Evolutionary conservation across 805 yeast species (phyloP), one percentile per base, ranked within the genome.

Genomic region (Starmerella vitae): DNA sequence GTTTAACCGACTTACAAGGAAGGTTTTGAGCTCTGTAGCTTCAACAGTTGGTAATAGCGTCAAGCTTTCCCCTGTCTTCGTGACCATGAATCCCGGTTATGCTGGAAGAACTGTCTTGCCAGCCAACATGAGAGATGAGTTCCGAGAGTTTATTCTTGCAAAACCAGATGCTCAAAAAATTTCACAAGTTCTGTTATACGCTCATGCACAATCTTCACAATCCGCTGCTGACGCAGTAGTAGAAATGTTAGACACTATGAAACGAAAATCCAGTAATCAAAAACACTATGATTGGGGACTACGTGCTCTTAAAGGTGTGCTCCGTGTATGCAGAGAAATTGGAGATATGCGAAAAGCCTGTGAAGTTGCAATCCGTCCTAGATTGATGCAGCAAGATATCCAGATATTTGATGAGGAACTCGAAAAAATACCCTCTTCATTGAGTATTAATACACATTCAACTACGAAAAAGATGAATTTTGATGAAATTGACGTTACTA

Each of bases 71-170:
- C 94, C 93, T 0, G 62, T 88, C 0, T 86, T 86, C 55, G 74
- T 88, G 1, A 88, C 97, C 0, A 78, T 85, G 80, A 88, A 88
- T 53, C 96, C 95, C 1, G 77, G 70, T 1, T 88, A 88, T 52
- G 73, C 74, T 10, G 97, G 96, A 0, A 71, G 97, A 55, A 71
- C 82, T 3, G 67, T 67, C 19, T 60, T 88, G 10, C 97, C 97
- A 0, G 94, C 86, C 41, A 88, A 86, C 53, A 62, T 88, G 59
- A 79, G 78, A 53, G 78, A 74, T 51, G 67, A 78, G 25, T 88
- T 86, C 58, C 63, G 93, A 40, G 72, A 77, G 10, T 76, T 83
- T 50, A 71, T 85, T 0, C 75, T 88, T 75, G 66, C 68, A 3
- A 61, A 62, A 24, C 93, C 97, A 0, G 94, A 88, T 47, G 65